These are phyloP conservation scores for Colletotrichum falcatum DNA, from an alignment of 2,329 filamentous ascomycete genomes.

Conservation along the genomic window DNA sequence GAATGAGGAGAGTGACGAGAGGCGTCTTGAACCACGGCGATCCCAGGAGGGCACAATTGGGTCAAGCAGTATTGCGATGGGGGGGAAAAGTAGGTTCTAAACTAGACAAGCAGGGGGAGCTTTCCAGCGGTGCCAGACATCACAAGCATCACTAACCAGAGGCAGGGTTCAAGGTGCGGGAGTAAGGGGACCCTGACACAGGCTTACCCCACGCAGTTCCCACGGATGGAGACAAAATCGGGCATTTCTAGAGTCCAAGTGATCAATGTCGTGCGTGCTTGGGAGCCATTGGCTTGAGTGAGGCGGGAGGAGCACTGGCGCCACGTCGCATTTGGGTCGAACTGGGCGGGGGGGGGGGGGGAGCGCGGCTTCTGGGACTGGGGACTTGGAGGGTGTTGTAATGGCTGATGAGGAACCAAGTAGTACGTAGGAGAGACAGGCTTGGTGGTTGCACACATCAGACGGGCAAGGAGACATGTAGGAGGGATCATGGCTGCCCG, in stretches of 20 bases:
- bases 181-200: slow-evolving; percentile 40
- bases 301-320: slow-evolving; percentile 39
- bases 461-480: slow-evolving; percentile 27
- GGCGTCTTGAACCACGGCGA: slow-evolving; percentile 19
- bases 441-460: slow-evolving; percentile 8
- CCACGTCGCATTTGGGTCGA: slow-evolving; percentile 43
- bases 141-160: slow-evolving; percentile 37
- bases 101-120: slow-evolving; percentile 33
- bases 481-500: slow-evolving; percentile 42
- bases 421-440: slow-evolving; percentile 9
- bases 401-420: slow-evolving; percentile 4
- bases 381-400: slow-evolving; percentile 21
- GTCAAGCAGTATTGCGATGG: slow-evolving; percentile 29
- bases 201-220: slow-evolving; percentile 39
- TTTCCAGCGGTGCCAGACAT: slow-evolving; percentile 33
- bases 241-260: slow-evolving; percentile 35
- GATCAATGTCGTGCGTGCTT: slow-evolving; percentile 40
- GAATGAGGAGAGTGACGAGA: slow-evolving; percentile 36
- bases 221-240: slow-evolving; percentile 34
- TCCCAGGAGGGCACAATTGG: slow-evolving; percentile 26
- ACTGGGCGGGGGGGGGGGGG: slow-evolving; percentile 19
- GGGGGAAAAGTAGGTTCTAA: slow-evolving; percentile 32
- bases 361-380: slow-evolving; percentile 23
- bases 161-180: slow-evolving; percentile 36
- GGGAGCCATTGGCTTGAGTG: slow-evolving; percentile 39